phyloP scores from a whole-genome alignment of 202 grass and related monocot genomes.

The Schoenoplectus tabernaemontani region DNA sequence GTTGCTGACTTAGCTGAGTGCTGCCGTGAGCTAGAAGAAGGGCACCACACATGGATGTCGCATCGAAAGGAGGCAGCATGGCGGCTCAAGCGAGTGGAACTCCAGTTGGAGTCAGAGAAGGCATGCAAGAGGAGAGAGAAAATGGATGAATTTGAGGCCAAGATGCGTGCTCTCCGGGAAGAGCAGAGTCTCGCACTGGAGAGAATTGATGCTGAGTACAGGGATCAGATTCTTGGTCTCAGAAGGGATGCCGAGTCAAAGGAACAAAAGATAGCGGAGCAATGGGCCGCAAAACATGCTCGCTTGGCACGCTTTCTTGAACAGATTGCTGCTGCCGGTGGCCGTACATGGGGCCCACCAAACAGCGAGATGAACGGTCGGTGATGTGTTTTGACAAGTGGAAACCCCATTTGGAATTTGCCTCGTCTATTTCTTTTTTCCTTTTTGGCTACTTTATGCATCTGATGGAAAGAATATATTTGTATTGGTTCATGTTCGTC shows the following conservation, averaged over 20 bases:
- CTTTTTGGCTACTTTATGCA: neutral
- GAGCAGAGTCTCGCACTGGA: conserved; percentile 63
- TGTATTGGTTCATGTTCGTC: neutral
- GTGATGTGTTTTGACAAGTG: neutral
- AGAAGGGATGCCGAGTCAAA: conserved; percentile 72
- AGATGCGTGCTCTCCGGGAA: conserved; percentile 48
- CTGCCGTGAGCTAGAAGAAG: conserved; percentile 72
- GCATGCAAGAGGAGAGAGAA: conserved; percentile 58
- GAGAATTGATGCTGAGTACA: conserved; percentile 61
- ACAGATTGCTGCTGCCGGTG: conserved; percentile 29
- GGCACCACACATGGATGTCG: conserved; percentile 62
- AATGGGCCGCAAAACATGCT: conserved; percentile 82
- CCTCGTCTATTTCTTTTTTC: neutral
- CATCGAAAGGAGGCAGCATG: conserved; percentile 83
- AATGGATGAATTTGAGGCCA: conserved; percentile 68
- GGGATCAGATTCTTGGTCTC: conserved; percentile 61
- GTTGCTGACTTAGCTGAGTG: conserved; percentile 62
- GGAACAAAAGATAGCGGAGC: conserved; percentile 89
- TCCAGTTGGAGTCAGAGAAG: conserved; percentile 82
- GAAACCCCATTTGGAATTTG: neutral
- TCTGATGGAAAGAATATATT: neutral
- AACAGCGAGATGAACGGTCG: neutral
- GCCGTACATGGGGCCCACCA: conserved; percentile 7
- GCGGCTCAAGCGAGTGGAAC: conserved; percentile 75
- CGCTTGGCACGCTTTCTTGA: conserved; percentile 69